Evolutionary conservation across 2,329 filamentous ascomycete species (phyloP).

Genomic region (Plectosphaerella plurivora): DNA sequence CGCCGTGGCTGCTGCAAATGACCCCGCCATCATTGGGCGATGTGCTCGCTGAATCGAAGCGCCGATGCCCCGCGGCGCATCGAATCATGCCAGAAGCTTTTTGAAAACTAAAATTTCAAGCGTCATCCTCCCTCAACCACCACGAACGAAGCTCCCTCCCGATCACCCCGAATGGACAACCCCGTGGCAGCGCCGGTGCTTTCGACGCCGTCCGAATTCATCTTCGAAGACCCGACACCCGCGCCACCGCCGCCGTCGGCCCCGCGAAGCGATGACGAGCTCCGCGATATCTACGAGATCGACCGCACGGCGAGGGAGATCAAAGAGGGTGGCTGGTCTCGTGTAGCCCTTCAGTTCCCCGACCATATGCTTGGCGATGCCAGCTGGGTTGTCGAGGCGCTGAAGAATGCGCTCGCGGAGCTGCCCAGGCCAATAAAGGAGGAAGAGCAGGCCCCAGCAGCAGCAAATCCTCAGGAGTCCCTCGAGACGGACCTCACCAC

Average conservation of each 20-base stretch:
- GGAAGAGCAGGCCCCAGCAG: slow-evolving; percentile 6
- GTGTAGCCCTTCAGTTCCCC: slow-evolving; percentile 91
- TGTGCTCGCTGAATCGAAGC: not conserved
- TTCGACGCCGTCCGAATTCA: slow-evolving; percentile 58
- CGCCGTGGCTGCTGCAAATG: not conserved
- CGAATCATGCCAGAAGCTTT: not conserved
- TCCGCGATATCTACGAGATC: slow-evolving; percentile 79
- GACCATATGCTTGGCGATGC: slow-evolving; percentile 89
- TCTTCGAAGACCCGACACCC: slow-evolving; percentile 49
- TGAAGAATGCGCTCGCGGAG: slow-evolving; percentile 34
- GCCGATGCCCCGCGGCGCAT: not conserved
- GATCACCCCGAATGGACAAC: too few species aligned
- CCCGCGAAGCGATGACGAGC: slow-evolving; percentile 57
- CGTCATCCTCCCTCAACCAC: not conserved
- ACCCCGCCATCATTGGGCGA: not conserved
- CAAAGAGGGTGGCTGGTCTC: slow-evolving; percentile 62
- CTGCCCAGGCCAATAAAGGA: slow-evolving; percentile 2
- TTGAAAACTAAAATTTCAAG: slow-evolving; percentile 2
- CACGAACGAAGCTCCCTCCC: slow-evolving; percentile 25
- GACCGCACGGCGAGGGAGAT: slow-evolving; percentile 75
- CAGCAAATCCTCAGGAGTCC: not conserved
- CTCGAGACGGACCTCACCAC: slow-evolving; percentile 1
- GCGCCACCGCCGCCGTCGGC: slow-evolving; percentile 24
- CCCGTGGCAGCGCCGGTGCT: slow-evolving; percentile 48
- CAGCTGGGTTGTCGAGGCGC: slow-evolving; percentile 67